These are phyloP conservation scores for Solanum bulbocastanum DNA, from an alignment of 257 asterid species.

Conservation along the genomic window DNA sequence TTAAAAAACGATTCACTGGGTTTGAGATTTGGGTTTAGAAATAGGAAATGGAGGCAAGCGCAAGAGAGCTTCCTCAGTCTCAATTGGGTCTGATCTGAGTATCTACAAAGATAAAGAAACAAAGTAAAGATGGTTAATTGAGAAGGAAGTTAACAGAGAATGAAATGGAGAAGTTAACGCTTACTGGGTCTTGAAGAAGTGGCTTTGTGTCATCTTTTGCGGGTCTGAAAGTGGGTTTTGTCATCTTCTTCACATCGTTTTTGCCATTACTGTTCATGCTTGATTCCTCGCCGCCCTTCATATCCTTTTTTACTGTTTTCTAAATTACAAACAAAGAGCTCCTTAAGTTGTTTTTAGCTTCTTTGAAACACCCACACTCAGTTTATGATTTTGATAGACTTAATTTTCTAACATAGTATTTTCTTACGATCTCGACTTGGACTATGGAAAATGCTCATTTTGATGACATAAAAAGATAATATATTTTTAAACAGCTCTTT, in stretches of 20 bases:
- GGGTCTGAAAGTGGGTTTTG: slow-evolving; percentile 56
- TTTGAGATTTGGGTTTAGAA: slow-evolving; percentile 4
- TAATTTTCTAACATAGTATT: too few relatives aligned
- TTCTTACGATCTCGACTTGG: too few relatives aligned
- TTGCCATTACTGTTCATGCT: slow-evolving; percentile 6
- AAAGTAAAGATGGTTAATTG: background rate
- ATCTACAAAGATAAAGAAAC: slow-evolving; percentile 26
- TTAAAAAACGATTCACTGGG: background rate
- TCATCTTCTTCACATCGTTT: slow-evolving; percentile 8
- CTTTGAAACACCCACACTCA: background rate
- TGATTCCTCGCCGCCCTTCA: slow-evolving; percentile 21
- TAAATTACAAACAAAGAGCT: background rate
- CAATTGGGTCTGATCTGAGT: slow-evolving; percentile 79
- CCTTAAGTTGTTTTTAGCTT: too few relatives aligned
- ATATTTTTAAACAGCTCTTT: too few relatives aligned
- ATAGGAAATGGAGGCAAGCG: slow-evolving; percentile 67
- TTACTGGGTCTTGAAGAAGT: slow-evolving; percentile 68
- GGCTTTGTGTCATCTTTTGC: slow-evolving; percentile 79
- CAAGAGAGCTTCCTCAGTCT: slow-evolving; percentile 82
- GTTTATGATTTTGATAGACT: too few relatives aligned
- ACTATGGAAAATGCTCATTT: too few relatives aligned
- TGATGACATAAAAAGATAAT: too few relatives aligned
- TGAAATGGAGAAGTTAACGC: background rate
- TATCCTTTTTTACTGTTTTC: background rate
- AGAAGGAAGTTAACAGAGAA: background rate